Conservation (phyloP, 768 basidiomycete genomes). For the Scleroderma bovista region DNA sequence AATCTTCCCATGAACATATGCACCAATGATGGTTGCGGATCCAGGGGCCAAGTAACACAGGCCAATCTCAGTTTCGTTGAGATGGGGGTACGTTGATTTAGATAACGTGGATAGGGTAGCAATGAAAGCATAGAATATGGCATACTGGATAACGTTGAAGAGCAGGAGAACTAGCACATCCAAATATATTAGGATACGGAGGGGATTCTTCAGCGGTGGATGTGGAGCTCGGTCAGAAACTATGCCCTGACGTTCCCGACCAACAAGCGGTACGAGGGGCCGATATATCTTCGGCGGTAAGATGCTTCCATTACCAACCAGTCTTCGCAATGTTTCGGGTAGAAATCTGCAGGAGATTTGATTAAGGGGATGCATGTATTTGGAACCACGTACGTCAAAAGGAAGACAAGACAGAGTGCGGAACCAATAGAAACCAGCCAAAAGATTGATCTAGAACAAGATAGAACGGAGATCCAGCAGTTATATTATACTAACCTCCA, state of each 20-base stretch:
- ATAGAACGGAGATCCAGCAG: too few species aligned
- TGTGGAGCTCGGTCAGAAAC: slow-evolving; percentile 3
- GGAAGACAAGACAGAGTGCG: slow-evolving; percentile 39
- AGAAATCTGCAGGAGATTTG: slow-evolving; percentile 29
- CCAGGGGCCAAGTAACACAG: slow-evolving; percentile 77
- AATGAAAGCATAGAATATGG: slow-evolving; percentile 45
- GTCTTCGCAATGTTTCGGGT: slow-evolving; percentile 14
- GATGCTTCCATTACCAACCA: slow-evolving; percentile 27
- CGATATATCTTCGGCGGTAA: slow-evolving; percentile 20
- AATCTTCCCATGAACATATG: slow-evolving; percentile 51
- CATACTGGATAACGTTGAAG: slow-evolving; percentile 51
- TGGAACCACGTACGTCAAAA: slow-evolving; percentile 37
- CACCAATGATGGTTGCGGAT: slow-evolving; percentile 61
- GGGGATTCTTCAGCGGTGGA: slow-evolving; percentile 32
- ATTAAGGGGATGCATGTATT: slow-evolving; percentile 15
- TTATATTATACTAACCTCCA: slow-evolving; percentile 35
- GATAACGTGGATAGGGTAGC: slow-evolving; percentile 46
- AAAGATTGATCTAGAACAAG: slow-evolving; percentile 41
- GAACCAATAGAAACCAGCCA: slow-evolving; percentile 55
- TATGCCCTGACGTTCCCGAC: slow-evolving; percentile 15
- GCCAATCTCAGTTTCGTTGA: slow-evolving; percentile 51
- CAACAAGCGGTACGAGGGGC: slow-evolving; percentile 22
- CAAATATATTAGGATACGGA: slow-evolving; percentile 33
- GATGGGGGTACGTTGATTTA: slow-evolving; percentile 43
- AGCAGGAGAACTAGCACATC: slow-evolving; percentile 36